A percentile compares a stretch with the other conserved stretches of the same genome.
Evolutionary conservation across 1,139 yeast genomes (phyloP).

Genomic region (Geotrichum aggregatum): DNA sequence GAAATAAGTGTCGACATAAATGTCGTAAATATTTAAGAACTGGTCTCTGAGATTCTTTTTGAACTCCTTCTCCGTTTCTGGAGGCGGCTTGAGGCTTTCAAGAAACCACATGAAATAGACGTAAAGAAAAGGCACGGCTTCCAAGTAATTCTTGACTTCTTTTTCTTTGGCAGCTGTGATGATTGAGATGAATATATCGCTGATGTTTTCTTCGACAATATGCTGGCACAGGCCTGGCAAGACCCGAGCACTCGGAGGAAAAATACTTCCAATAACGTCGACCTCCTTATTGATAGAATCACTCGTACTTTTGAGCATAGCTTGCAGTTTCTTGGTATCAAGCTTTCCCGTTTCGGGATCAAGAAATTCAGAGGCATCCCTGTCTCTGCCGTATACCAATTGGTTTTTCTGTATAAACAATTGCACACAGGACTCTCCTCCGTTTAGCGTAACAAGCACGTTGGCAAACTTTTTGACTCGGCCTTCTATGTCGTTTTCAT

Average conservation of each 20-base stretch:
- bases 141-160: slow-evolving; percentile 12
- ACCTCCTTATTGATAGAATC: slow-evolving; percentile 40
- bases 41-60: slow-evolving; percentile 11
- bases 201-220: slow-evolving; percentile 39
- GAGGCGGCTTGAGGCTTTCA: slow-evolving; percentile 16
- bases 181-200: slow-evolving; percentile 34
- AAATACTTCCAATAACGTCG: slow-evolving; percentile 39
- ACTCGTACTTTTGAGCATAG: slow-evolving; percentile 36
- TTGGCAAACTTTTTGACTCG: slow-evolving; percentile 39
- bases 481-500: slow-evolving; percentile 46
- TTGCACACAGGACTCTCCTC: slow-evolving; percentile 45
- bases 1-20: slow-evolving; percentile 16
- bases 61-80: slow-evolving; percentile 13
- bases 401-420: slow-evolving; percentile 47
- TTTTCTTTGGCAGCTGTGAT: slow-evolving; percentile 25
- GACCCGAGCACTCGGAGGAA: slow-evolving; percentile 33
- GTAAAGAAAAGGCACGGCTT: slow-evolving; percentile 21
- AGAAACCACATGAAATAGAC: slow-evolving; percentile 22
- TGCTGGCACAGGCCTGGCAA: slow-evolving; percentile 35
- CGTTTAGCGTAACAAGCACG: slow-evolving; percentile 41
- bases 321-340: slow-evolving; percentile 34
- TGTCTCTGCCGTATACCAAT: slow-evolving; percentile 33
- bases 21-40: slow-evolving; percentile 18
- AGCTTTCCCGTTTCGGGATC: slow-evolving; percentile 31
- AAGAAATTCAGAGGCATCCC: slow-evolving; percentile 27